phyloP scores from a whole-genome alignment of 2,329 filamentous ascomycete species.

The Clarireedia paspali region DNA sequence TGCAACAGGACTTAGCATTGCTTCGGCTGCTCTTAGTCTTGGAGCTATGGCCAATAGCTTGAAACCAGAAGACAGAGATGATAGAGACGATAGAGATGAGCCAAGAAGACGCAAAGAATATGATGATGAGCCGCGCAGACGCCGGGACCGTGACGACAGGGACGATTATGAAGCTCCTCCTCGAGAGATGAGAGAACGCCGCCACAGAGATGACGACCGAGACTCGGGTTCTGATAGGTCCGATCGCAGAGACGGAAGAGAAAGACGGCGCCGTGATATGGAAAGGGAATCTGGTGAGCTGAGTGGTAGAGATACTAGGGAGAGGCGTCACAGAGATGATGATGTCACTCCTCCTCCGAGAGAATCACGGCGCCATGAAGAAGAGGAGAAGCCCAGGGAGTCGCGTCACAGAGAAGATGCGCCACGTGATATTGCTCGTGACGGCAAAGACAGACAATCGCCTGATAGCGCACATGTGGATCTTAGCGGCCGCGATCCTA shows the following conservation, averaged over 20 bases:
- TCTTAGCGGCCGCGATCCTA: constrained; percentile 34
- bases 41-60: constrained; percentile 25
- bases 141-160: constrained; percentile 20
- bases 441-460: constrained; percentile 10
- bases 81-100: constrained; percentile 21
- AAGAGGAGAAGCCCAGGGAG: neutral
- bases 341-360: neutral
- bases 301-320: constrained; percentile 19
- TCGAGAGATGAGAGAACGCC: constrained; percentile 20
- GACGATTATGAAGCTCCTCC: constrained; percentile 16
- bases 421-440: neutral
- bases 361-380: constrained; percentile 5
- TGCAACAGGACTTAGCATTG: constrained; percentile 27
- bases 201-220: constrained; percentile 14
- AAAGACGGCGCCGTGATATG: constrained; percentile 17
- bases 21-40: constrained; percentile 27
- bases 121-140: constrained; percentile 24
- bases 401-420: constrained; percentile 4
- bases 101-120: constrained; percentile 20
- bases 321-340: constrained; percentile 19
- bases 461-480: constrained; percentile 15
- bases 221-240: constrained; percentile 6
- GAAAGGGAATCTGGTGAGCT: constrained; percentile 19
- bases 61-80: constrained; percentile 24
- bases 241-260: constrained; percentile 20